A percentile compares a stretch with the other conserved stretches of the same genome.
Evolutionary conservation across 2,329 filamentous ascomycete species (phyloP).

Genomic region (Arthroderma sp.): DNA sequence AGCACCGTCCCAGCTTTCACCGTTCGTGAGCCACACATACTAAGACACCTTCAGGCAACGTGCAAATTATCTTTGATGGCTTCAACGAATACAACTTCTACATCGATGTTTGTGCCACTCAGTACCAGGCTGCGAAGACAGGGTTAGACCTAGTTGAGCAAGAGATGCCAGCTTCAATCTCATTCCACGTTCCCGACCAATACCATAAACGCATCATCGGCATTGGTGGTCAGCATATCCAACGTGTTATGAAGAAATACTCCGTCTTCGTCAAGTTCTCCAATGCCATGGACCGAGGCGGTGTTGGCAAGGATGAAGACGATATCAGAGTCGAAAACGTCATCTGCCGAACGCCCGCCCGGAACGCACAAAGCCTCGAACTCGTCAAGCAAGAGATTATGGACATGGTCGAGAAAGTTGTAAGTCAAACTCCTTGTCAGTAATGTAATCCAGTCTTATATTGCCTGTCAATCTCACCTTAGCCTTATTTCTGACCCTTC

Average conservation of each 20-base stretch:
- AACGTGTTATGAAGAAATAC: constrained; percentile 99
- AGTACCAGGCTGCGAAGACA: constrained; percentile 89
- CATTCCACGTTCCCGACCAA: constrained; percentile 96
- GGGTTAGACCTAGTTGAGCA: constrained; percentile 88
- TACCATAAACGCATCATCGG: constrained; percentile 99
- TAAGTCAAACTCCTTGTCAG: constrained; percentile 31
- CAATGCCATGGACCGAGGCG: constrained; percentile 94
- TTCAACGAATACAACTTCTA: constrained; percentile 99
- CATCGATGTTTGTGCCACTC: constrained; percentile 86
- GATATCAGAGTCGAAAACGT: constrained; percentile 98
- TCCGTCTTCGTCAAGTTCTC: constrained; percentile 99
- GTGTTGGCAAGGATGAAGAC: constrained; percentile 88
- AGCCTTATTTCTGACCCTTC: background rate
- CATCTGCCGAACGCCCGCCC: constrained; percentile 91
- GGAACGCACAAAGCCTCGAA: constrained; percentile 92
- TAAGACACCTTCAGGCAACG: constrained; percentile 49
- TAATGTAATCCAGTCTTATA: background rate
- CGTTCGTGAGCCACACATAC: background rate
- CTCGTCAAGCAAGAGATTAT: constrained; percentile 97
- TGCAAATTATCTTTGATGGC: constrained; percentile 97
- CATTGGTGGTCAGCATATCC: constrained; percentile 95
- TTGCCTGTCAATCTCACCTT: constrained; percentile 2
- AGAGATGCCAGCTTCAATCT: constrained; percentile 98
- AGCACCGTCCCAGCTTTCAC: constrained; percentile 1
- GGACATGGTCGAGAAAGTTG: constrained; percentile 95